phyloP scores from a whole-genome alignment of 257 asterid species.

The Capsicum pubescens region DNA sequence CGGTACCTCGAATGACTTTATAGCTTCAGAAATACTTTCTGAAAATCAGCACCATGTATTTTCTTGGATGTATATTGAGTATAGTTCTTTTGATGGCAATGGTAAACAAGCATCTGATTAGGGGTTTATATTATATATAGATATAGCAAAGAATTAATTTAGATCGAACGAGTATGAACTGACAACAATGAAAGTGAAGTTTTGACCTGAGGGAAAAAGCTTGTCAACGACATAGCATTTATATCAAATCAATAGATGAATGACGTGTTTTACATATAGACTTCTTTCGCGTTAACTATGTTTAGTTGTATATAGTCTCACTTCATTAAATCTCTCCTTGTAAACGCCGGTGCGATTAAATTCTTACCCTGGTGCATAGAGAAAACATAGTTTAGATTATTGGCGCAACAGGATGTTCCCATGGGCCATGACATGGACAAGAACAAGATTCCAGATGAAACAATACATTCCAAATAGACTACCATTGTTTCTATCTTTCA shows the following conservation, averaged over 20 bases:
- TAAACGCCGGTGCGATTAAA: no score
- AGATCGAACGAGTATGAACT: not conserved
- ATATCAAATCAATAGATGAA: not conserved
- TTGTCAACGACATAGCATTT: not conserved
- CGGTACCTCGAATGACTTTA: not conserved
- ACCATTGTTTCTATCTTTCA: not conserved
- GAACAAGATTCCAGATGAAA: not conserved
- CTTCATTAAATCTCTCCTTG: no score
- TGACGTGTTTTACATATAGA: not conserved
- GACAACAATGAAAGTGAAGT: not conserved
- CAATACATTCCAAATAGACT: not conserved
- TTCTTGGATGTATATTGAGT: not conserved
- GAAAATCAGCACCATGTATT: not conserved
- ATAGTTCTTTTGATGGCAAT: slow-evolving; percentile 13
- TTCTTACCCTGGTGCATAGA: not conserved
- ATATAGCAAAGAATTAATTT: not conserved
- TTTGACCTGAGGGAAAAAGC: not conserved
- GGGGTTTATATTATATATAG: not conserved
- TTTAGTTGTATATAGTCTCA: no score
- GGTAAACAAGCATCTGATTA: not conserved
- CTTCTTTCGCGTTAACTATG: not conserved
- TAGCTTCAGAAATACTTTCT: not conserved
- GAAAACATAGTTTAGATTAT: not conserved
- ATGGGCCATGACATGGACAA: not conserved
- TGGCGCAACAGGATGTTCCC: not conserved